phyloP scores from a whole-genome alignment of 352 stramenopile species.

The Lagenidium sp. region DNA sequence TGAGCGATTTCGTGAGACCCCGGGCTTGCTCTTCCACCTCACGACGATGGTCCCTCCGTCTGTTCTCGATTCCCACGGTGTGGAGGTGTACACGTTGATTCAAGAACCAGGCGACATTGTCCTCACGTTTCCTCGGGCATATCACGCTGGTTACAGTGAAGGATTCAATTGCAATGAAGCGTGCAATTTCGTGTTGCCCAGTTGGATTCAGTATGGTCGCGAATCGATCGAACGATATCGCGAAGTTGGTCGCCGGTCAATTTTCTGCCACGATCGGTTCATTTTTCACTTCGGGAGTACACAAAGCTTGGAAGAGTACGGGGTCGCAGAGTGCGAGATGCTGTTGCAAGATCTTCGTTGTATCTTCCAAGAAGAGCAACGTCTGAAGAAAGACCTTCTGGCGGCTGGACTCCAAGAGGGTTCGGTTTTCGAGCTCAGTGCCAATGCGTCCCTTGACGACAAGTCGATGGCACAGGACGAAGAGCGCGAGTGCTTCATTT shows the following conservation, averaged over 20 bases:
- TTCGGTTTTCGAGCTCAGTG: constrained; percentile 52
- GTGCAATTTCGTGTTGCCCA: constrained; percentile 81
- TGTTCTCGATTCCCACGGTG: constrained; percentile 23
- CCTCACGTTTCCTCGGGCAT: constrained; percentile 95
- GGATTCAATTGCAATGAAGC: constrained; percentile 92
- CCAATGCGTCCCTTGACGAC: constrained; percentile 61
- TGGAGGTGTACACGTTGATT: constrained; percentile 55
- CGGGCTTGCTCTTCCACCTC: constrained; percentile 61
- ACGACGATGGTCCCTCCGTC: constrained; percentile 69
- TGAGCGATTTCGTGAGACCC: constrained; percentile 49
- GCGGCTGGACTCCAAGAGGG: constrained; percentile 28
- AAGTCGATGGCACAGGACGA: constrained; percentile 70
- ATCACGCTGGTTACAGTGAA: constrained; percentile 95
- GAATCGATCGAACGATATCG: constrained; percentile 67
- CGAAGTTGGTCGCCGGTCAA: constrained; percentile 43
- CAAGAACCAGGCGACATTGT: constrained; percentile 94
- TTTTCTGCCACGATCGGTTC: constrained; percentile 79
- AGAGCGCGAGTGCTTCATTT: constrained; percentile 52
- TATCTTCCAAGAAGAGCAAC: constrained; percentile 64
- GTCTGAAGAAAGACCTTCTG: constrained; percentile 44
- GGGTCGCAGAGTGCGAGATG: constrained; percentile 49
- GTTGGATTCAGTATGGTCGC: constrained; percentile 78
- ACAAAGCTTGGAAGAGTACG: constrained; percentile 57
- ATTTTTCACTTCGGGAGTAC: constrained; percentile 68
- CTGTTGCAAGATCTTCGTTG: constrained; percentile 48